A percentile compares a stretch with the other conserved stretches of the same genome.
These are phyloP conservation scores for Periconia macrospinosa DNA, from an alignment of 2,329 filamentous ascomycete genomes.

Conservation along the genomic window DNA sequence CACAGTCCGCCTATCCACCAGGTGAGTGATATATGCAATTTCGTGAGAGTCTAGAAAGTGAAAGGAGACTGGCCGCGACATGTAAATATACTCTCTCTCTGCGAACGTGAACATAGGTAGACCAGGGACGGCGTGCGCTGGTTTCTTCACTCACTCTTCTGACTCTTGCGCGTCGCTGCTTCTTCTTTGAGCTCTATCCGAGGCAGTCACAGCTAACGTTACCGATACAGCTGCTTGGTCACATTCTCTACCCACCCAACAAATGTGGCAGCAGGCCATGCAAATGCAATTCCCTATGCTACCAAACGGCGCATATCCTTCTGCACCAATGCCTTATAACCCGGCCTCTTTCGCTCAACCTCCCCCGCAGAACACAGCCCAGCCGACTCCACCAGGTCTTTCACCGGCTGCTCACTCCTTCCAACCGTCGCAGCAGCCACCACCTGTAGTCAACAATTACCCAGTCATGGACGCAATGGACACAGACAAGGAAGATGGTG, in stretches of 20 bases:
- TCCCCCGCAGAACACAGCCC: conserved; percentile 21
- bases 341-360: conserved; percentile 17
- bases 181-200: background rate
- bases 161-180: background rate
- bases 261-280: conserved; percentile 18
- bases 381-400: conserved; percentile 17
- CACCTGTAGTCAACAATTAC: conserved; percentile 18
- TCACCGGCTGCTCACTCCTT: conserved; percentile 9
- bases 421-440: conserved; percentile 6
- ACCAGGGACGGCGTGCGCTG: background rate
- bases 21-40: conserved; percentile 3
- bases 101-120: too few relatives aligned
- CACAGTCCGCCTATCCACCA: conserved; percentile 20
- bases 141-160: background rate
- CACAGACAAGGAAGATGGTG: conserved; percentile 69
- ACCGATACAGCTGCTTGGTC: conserved; percentile 18
- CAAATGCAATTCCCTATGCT: conserved; percentile 19
- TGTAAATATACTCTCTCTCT: too few relatives aligned
- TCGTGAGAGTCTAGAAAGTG: too few relatives aligned
- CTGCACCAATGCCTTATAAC: conserved; percentile 24
- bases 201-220: background rate
- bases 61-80: too few relatives aligned
- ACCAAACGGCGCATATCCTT: conserved; percentile 23
- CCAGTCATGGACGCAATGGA: conserved; percentile 37
- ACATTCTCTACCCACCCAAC: conserved; percentile 31